Base-by-base conservation (phyloP, 345 rosid genomes). In the Syzygium oleosum region DNA sequence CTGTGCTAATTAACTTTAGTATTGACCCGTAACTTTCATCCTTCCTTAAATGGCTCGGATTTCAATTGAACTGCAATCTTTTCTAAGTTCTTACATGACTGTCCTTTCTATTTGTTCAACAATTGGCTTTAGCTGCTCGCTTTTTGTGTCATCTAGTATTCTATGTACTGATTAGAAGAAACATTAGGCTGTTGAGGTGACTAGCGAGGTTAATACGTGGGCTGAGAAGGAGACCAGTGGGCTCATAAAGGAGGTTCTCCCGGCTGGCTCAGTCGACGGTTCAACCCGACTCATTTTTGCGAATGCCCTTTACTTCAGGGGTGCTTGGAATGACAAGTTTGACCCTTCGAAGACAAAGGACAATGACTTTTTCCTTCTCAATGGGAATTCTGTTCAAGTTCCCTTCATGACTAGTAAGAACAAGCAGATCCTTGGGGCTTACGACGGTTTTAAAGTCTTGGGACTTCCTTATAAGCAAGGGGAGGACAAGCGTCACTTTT, bases 221-320 rank as follows among this genome's bases (percentile, higher is more conserved):
- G 96, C 96, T 51, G 96, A 94, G 56, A 96, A 93, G 88, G 88
- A 94, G 85, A 96, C 98, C 6, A 91, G 83, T 85, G 99, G 98
- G 83, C 96, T 97, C 19, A 93, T 97, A 88, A 93, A 91, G 59
- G 95, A 97, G 88, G 90, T 97, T 89, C 94, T 97, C 58, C 95
- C 98, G 12, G 79, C 93, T 25, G 95, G 94, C 21, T 92, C 98
- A 7, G 95, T 94, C 59, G 94, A 95, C 56, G 55, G 58, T 85
- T 87, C 85, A 51, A 93, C 97, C 21, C 92, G 90, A 88, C 94
- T 97, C 77, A 92, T 97, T 23, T 91, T 96, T 51, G 93, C 96
- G 2, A 96, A 95, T 92, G 99, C 97, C 29, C 91, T 97, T 49
- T 97, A 97, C 86, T 97, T 96, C 91, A 95, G 95, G 61, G 98